A percentile compares a stretch with the other conserved stretches of the same genome.
These are phyloP conservation scores for Astrothelium subdiscretum DNA, from an alignment of 495 filamentous ascomycete species.

Conservation along the genomic window DNA sequence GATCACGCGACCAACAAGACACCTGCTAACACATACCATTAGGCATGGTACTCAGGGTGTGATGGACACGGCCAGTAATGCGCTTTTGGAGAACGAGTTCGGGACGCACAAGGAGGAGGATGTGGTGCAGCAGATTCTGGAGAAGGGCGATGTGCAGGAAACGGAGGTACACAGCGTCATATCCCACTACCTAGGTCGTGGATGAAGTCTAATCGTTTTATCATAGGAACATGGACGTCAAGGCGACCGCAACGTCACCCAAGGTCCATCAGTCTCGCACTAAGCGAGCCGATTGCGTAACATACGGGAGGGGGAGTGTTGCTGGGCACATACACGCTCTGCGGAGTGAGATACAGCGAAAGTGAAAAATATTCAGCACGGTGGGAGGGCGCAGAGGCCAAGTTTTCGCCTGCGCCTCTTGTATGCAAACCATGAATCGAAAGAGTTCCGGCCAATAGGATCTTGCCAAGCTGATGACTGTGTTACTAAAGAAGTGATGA, in stretches of 20 bases:
- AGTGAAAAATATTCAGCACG: too few relatives aligned
- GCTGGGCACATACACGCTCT: background rate
- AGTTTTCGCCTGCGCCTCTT: too few relatives aligned
- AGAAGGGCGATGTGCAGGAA: slow-evolving; percentile 46
- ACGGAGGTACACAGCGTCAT: slow-evolving; percentile 17
- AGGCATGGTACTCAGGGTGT: slow-evolving; percentile 83
- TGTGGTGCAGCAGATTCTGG: slow-evolving; percentile 65
- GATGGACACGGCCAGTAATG: slow-evolving; percentile 62
- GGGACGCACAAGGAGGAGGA: slow-evolving; percentile 68
- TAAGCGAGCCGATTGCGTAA: slow-evolving; percentile 6
- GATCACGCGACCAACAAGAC: background rate
- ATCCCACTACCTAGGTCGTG: background rate
- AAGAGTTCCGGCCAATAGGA: background rate
- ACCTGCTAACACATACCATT: slow-evolving; percentile 4
- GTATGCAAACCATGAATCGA: too few relatives aligned
- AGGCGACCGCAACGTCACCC: slow-evolving; percentile 36
- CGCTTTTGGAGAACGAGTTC: slow-evolving; percentile 72
- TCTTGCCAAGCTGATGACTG: background rate
- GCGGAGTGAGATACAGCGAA: too few relatives aligned
- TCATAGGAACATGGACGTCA: slow-evolving; percentile 28
- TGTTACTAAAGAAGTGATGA: background rate
- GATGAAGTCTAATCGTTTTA: slow-evolving; percentile 5
- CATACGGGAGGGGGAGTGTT: background rate
- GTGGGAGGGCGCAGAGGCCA: too few relatives aligned
- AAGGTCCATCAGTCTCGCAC: slow-evolving; percentile 33